Evolutionary conservation across 2,329 filamentous ascomycete species (phyloP).

Genomic region (Aspergillus sp.): DNA sequence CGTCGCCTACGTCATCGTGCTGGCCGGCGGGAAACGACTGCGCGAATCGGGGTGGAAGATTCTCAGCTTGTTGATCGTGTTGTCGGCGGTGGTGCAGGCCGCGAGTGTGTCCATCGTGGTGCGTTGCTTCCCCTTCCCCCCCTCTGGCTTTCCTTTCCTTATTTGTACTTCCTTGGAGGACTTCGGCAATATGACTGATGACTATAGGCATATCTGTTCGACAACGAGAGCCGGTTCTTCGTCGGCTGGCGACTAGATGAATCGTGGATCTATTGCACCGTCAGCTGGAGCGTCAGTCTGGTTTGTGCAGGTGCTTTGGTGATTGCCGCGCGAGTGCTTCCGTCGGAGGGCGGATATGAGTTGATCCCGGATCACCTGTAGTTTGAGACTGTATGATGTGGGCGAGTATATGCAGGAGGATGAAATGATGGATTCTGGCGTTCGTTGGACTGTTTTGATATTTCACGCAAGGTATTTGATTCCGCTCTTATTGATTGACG

Average conservation of each 20-base stretch:
- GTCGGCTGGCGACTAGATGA: conserved; percentile 78
- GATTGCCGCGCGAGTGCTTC: conserved; percentile 67
- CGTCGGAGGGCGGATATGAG: conserved; percentile 84
- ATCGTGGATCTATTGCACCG: conserved; percentile 72
- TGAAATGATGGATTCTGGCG: neutral
- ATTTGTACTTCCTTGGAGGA: too few species aligned
- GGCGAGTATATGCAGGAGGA: neutral
- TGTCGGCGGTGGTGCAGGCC: conserved; percentile 69
- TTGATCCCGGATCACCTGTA: conserved; percentile 56
- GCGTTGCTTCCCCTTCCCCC: conserved; percentile 40
- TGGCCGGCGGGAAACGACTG: conserved; percentile 75
- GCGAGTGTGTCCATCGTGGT: conserved; percentile 82
- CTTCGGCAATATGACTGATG: neutral
- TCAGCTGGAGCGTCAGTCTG: conserved; percentile 58
- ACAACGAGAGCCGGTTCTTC: conserved; percentile 80
- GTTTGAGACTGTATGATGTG: neutral
- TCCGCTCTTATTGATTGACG: neutral
- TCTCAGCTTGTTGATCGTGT: conserved; percentile 62
- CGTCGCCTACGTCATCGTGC: conserved; percentile 75
- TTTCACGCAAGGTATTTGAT: neutral
- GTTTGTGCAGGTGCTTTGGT: conserved; percentile 59
- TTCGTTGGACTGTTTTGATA: neutral
- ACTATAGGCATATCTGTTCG: conserved; percentile 73
- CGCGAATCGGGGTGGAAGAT: conserved; percentile 82
- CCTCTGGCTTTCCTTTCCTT: neutral